phyloP scores from a whole-genome alignment of 1,284 basidiomycete species.

The Puccinia polysora region DNA sequence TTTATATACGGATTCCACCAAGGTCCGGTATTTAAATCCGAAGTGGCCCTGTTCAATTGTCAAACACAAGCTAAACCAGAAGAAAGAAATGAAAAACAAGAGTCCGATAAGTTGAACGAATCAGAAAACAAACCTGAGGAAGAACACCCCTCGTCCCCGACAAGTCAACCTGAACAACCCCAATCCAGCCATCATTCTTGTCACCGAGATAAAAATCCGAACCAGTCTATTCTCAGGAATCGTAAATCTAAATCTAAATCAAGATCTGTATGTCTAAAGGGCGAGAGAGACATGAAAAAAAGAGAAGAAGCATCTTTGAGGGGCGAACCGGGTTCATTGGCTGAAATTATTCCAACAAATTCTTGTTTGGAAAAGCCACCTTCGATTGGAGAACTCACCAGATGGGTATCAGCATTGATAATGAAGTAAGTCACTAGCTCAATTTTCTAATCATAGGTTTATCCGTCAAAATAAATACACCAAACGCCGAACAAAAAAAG shows the following conservation, averaged over 20 bases:
- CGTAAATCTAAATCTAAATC: constrained; percentile 19
- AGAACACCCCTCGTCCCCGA: too few species aligned
- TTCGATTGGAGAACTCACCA: constrained; percentile 26
- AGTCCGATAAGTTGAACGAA: not conserved
- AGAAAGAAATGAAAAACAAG: too few species aligned
- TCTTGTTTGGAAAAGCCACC: not conserved
- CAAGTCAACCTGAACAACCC: not conserved
- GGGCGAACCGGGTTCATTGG: not conserved
- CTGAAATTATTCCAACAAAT: not conserved
- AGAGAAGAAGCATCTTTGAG: not conserved
- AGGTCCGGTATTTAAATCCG: constrained; percentile 37
- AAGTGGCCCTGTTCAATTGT: constrained; percentile 26
- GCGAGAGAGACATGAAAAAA: not conserved
- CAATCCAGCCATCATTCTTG: not conserved
- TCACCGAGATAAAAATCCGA: too few species aligned
- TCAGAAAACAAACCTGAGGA: not conserved
- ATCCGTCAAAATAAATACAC: not conserved
- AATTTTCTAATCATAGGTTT: not conserved
- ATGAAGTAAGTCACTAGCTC: constrained; percentile 26
- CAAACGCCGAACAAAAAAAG: not conserved
- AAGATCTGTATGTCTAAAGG: not conserved
- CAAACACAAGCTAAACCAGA: not conserved
- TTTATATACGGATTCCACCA: constrained; percentile 30
- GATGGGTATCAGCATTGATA: constrained; percentile 30
- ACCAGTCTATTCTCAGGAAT: too few species aligned